These are phyloP conservation scores for Prunus dulcis DNA, from an alignment of 306 rosid genomes.

Conservation along the genomic window DNA sequence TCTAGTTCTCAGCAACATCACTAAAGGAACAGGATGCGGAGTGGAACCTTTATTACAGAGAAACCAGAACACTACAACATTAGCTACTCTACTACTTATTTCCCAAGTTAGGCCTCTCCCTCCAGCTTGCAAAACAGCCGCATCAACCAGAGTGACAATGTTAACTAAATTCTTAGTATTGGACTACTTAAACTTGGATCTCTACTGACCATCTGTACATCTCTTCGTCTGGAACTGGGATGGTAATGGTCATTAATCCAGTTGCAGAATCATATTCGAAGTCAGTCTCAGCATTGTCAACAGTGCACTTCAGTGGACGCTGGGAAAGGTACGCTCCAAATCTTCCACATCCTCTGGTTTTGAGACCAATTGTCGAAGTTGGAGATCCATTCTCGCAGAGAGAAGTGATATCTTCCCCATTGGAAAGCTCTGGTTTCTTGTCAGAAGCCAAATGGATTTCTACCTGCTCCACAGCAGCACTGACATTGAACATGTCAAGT, in stretches of 20 bases:
- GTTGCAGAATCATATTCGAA: conserved; percentile 45
- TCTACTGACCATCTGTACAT: conserved; percentile 66
- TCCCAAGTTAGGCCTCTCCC: background rate
- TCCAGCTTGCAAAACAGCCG: background rate
- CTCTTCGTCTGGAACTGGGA: conserved; percentile 54
- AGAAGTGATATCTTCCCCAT: conserved; percentile 39
- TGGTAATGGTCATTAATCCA: conserved; percentile 55
- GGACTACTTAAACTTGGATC: conserved; percentile 50
- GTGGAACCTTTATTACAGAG: background rate
- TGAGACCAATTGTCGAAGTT: conserved; percentile 45
- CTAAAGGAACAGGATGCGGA: background rate
- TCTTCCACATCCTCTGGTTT: conserved; percentile 70
- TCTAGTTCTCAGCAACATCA: background rate
- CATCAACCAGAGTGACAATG: background rate
- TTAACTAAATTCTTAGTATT: background rate
- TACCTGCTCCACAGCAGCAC: conserved; percentile 69
- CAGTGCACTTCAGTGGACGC: conserved; percentile 46
- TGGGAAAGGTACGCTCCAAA: conserved; percentile 77
- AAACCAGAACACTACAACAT: background rate
- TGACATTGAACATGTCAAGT: conserved; percentile 75
- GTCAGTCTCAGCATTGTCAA: conserved; percentile 38
- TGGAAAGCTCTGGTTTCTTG: conserved; percentile 38
- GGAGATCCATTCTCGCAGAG: conserved; percentile 36
- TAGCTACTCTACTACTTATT: background rate
- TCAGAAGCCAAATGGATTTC: conserved; percentile 35